Conservation (phyloP, 495 filamentous ascomycete genomes). For the Xylaria venustula region DNA sequence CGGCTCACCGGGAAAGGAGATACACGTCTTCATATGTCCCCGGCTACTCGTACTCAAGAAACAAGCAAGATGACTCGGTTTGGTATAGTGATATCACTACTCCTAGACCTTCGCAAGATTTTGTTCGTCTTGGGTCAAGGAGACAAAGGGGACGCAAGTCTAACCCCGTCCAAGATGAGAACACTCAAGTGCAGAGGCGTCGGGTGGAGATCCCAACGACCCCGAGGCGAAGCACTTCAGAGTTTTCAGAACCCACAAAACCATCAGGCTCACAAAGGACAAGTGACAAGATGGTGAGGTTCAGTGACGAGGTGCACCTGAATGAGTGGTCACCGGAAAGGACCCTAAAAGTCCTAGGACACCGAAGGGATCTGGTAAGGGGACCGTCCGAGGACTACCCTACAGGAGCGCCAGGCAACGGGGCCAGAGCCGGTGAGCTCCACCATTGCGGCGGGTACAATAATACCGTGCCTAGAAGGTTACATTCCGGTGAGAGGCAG, state of each 20-base stretch:
- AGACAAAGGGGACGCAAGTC: neutral
- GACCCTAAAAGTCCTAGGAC: neutral
- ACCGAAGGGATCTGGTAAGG: neutral
- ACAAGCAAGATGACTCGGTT: neutral
- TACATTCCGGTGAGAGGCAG: conserved; percentile 2
- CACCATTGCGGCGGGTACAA: neutral
- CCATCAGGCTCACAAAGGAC: neutral
- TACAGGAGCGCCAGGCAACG: neutral
- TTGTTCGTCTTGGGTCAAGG: neutral
- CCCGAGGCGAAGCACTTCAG: neutral
- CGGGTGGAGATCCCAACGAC: neutral
- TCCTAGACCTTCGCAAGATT: neutral
- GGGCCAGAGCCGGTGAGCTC: neutral
- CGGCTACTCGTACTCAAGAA: neutral
- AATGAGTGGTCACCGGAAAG: neutral
- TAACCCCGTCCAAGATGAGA: neutral
- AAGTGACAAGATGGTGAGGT: neutral
- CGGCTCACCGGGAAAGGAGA: neutral
- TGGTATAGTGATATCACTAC: neutral
- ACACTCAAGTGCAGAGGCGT: neutral
- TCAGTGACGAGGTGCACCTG: neutral
- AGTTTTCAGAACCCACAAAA: neutral
- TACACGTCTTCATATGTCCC: neutral
- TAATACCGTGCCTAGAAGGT: neutral
- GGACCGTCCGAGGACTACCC: neutral